Percentiles rank a stretch among this genome's conserved stretches.
These are phyloP conservation scores for Roridomyces roridus DNA, from an alignment of 768 basidiomycete species.

Conservation along the genomic window DNA sequence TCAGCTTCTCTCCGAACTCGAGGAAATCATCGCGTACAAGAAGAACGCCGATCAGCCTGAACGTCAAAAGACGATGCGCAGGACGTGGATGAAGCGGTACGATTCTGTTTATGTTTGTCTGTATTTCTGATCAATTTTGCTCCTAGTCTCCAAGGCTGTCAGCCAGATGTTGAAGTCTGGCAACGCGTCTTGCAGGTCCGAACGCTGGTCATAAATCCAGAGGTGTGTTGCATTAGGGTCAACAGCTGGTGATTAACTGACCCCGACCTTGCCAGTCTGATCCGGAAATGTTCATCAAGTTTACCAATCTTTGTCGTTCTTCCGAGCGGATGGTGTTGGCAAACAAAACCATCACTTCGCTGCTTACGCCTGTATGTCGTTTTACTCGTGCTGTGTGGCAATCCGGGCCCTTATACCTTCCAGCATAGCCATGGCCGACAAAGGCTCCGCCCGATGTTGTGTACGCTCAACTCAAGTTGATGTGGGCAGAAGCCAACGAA, in stretches of 20 bases:
- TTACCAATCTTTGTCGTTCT: slow-evolving; percentile 96
- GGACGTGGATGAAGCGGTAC: slow-evolving; percentile 97
- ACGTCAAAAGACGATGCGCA: slow-evolving; percentile 86
- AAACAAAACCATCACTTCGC: slow-evolving; percentile 94
- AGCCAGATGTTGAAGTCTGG: slow-evolving; percentile 99
- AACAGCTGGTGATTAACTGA: background rate
- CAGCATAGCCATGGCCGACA: slow-evolving; percentile 45
- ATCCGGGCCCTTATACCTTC: slow-evolving; percentile 54
- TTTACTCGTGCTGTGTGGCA: no score
- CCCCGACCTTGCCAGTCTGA: slow-evolving; percentile 51
- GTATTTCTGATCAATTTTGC: background rate
- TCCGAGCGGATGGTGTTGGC: slow-evolving; percentile 93
- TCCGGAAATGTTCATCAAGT: slow-evolving; percentile 98
- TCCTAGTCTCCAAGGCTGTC: slow-evolving; percentile 87
- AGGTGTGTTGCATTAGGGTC: slow-evolving; percentile 40
- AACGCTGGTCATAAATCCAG: slow-evolving; percentile 89
- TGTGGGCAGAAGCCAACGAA: slow-evolving; percentile 88
- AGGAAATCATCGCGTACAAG: slow-evolving; percentile 97
- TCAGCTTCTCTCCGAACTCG: slow-evolving; percentile 97
- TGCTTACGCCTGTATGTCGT: slow-evolving; percentile 80
- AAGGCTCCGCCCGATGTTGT: slow-evolving; percentile 95
- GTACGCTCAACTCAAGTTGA: slow-evolving; percentile 93
- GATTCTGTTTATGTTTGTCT: slow-evolving; percentile 18
- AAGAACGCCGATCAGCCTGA: slow-evolving; percentile 93
- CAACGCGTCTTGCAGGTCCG: slow-evolving; percentile 96